These are phyloP conservation scores for Leccinum olivaceopallidum DNA, from an alignment of 768 basidiomycete species.

Conservation along the genomic window DNA sequence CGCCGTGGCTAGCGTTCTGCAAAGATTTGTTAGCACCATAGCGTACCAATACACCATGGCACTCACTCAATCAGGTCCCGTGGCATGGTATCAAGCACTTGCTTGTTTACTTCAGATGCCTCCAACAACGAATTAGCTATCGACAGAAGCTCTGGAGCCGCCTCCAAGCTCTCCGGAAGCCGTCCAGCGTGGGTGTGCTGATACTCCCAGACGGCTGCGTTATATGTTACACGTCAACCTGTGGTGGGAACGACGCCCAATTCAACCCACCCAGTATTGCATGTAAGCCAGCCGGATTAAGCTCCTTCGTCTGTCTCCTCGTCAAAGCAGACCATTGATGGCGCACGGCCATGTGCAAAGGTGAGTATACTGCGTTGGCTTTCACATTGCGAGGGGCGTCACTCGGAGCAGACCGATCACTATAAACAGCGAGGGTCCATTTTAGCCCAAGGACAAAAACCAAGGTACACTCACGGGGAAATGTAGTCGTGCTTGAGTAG, in stretches of 20 bases:
- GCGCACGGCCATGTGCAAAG: slow-evolving; percentile 61
- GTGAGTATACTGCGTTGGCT: slow-evolving; percentile 60
- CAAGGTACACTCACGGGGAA: slow-evolving; percentile 59
- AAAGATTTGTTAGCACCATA: slow-evolving; percentile 14
- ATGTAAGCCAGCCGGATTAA: slow-evolving; percentile 76
- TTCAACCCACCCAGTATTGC: slow-evolving; percentile 61
- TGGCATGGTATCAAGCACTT: slow-evolving; percentile 59
- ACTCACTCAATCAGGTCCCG: slow-evolving; percentile 60
- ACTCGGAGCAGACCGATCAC: slow-evolving; percentile 63
- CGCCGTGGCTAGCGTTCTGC: slow-evolving; percentile 69
- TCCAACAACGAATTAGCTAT: slow-evolving; percentile 63
- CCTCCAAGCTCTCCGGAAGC: slow-evolving; percentile 53
- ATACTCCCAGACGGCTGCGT: slow-evolving; percentile 81
- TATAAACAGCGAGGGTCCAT: slow-evolving; percentile 29
- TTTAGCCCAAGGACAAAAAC: slow-evolving; percentile 10
- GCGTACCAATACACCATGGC: neutral
- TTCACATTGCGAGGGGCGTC: slow-evolving; percentile 60
- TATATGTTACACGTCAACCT: slow-evolving; percentile 16
- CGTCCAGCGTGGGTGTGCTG: slow-evolving; percentile 55
- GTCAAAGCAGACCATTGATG: slow-evolving; percentile 71
- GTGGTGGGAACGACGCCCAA: slow-evolving; percentile 1
- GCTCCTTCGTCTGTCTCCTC: slow-evolving; percentile 76
- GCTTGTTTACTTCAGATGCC: slow-evolving; percentile 68
- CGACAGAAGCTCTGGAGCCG: slow-evolving; percentile 57
- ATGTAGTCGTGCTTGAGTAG: slow-evolving; percentile 86